Percentiles rank a stretch among this genome's conserved stretches.
phyloP scores from a whole-genome alignment of 805 yeast genomes.

The Saturnispora gosingensis region DNA sequence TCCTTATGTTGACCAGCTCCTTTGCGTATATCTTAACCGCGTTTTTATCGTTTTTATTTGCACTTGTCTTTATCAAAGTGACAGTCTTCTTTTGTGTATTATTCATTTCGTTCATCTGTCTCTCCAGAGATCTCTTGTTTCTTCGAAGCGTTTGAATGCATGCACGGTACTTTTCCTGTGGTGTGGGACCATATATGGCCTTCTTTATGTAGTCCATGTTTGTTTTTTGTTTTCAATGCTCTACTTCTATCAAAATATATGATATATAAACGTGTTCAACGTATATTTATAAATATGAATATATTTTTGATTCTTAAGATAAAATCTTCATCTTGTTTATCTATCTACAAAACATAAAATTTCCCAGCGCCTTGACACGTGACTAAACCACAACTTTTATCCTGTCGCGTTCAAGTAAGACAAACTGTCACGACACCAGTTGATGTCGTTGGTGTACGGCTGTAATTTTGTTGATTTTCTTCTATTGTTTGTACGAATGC shows the following conservation, averaged over 20 bases:
- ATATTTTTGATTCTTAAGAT: too few species aligned
- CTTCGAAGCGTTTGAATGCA: constrained; percentile 74
- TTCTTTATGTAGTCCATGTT: constrained; percentile 76
- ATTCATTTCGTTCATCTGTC: constrained; percentile 55
- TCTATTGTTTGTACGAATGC: not conserved
- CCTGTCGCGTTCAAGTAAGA: not conserved
- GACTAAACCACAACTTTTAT: not conserved
- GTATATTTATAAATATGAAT: too few species aligned
- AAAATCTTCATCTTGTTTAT: too few species aligned
- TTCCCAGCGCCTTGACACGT: not conserved
- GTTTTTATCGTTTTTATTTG: constrained; percentile 65
- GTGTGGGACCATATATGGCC: constrained; percentile 95
- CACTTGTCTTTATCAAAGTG: constrained; percentile 61
- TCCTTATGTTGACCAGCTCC: constrained; percentile 65
- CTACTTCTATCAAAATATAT: not conserved
- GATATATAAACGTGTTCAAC: too few species aligned
- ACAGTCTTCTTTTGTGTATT: constrained; percentile 68
- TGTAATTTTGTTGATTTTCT: not conserved
- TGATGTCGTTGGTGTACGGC: not conserved
- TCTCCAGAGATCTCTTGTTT: constrained; percentile 76
- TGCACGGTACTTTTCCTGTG: constrained; percentile 76
- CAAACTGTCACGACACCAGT: not conserved
- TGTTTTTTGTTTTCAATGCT: not conserved
- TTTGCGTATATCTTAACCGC: constrained; percentile 73
- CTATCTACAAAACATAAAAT: not conserved